Evolutionary conservation across 73 alveolate genomes (phyloP).

Genomic region (Tetrahymena borealis): DNA sequence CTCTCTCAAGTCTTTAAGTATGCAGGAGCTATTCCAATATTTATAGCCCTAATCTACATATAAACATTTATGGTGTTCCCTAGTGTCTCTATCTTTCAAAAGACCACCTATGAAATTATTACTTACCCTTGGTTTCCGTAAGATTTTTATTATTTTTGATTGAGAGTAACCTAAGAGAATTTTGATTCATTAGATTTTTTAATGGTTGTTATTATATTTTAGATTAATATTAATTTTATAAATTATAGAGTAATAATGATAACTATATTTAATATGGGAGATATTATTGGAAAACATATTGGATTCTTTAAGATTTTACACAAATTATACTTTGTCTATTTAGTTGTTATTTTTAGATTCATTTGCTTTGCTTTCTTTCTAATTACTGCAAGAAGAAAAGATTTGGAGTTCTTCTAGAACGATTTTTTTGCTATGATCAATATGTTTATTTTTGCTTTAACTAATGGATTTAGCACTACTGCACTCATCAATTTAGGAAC

Average conservation of each 20-base stretch:
- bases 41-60: not conserved
- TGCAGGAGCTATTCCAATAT: not conserved
- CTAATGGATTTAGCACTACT: not conserved
- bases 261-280: not conserved
- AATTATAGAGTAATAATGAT: not conserved
- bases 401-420: not conserved
- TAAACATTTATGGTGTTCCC: not conserved
- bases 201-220: not conserved
- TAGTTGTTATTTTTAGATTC: not conserved
- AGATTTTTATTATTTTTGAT: not conserved
- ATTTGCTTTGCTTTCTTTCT: not conserved
- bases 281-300: not conserved
- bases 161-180: not conserved
- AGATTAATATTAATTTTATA: not conserved
- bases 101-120: not conserved
- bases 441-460: not conserved
- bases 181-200: not conserved
- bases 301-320: not conserved
- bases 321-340: not conserved
- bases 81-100: not conserved
- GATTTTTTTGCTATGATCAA: not conserved
- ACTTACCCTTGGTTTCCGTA: not conserved
- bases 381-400: not conserved
- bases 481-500: not conserved
- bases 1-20: not conserved